phyloP scores from a whole-genome alignment of 2,329 filamentous ascomycete species.

The Capronia americana region DNA sequence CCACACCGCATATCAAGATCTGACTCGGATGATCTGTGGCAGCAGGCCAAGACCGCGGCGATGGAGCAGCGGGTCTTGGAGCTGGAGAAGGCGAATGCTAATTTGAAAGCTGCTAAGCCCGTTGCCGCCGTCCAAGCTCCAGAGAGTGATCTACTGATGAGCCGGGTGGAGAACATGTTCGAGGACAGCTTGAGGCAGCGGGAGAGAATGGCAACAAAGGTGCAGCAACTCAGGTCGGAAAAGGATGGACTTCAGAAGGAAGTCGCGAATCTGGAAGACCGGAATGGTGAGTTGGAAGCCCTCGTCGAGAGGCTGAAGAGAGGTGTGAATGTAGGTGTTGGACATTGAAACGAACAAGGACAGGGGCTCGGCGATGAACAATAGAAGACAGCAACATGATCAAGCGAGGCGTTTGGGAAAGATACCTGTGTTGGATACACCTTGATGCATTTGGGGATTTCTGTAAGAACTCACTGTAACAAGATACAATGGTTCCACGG shows the following conservation, averaged over 20 bases:
- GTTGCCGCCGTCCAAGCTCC: neutral
- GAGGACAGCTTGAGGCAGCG: constrained; percentile 49
- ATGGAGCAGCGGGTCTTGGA: constrained; percentile 53
- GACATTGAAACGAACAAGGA: constrained; percentile 2
- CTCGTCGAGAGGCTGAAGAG: constrained; percentile 55
- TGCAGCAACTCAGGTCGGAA: constrained; percentile 49
- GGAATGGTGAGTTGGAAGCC: constrained; percentile 47
- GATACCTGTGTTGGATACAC: neutral
- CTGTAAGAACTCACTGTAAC: neutral
- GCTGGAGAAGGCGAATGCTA: constrained; percentile 49
- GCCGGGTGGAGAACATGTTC: constrained; percentile 48
- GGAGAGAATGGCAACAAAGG: constrained; percentile 46
- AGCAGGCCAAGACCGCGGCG: constrained; percentile 50
- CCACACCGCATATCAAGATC: constrained; percentile 40
- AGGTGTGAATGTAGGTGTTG: constrained; percentile 37
- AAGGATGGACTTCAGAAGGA: constrained; percentile 50
- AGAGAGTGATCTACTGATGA: constrained; percentile 37
- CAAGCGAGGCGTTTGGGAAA: constrained; percentile 6
- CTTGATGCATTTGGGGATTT: neutral
- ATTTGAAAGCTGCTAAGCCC: constrained; percentile 43
- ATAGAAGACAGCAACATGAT: neutral
- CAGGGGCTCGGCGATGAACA: neutral
- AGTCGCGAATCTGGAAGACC: constrained; percentile 49
- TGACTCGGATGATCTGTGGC: constrained; percentile 49
- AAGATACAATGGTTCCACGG: neutral